These are phyloP conservation scores for Xylariaceae sp. DNA, from an alignment of 2,329 filamentous ascomycete species.

Conservation along the genomic window DNA sequence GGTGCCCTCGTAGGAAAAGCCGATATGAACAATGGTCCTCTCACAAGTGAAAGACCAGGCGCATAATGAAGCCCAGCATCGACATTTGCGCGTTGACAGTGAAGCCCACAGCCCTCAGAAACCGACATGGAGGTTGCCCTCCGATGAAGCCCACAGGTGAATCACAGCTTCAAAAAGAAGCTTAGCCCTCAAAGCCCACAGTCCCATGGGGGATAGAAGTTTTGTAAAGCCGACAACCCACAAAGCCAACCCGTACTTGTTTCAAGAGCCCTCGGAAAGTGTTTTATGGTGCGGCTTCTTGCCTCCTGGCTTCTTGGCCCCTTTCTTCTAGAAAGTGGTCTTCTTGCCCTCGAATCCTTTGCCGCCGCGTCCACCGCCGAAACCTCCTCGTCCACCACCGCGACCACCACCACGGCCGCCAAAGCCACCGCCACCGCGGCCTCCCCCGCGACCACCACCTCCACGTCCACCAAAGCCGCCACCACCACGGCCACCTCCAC, in stretches of 20 bases:
- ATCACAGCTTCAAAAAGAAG: conserved; percentile 44
- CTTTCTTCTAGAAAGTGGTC: conserved; percentile 33
- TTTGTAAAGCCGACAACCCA: conserved; percentile 54
- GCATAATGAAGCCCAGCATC: conserved; percentile 19
- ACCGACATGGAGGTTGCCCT: conserved; percentile 29
- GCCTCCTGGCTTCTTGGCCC: conserved; percentile 46
- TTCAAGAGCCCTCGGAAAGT: conserved; percentile 42
- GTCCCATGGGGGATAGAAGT: conserved; percentile 37
- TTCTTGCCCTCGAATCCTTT: conserved; percentile 75
- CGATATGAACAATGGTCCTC: conserved; percentile 18
- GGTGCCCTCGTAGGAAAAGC: conserved; percentile 34
- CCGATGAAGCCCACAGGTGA: conserved; percentile 52
- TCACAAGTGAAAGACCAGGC: conserved; percentile 7
- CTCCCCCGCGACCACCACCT: conserved; percentile 48
- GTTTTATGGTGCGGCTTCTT: conserved; percentile 36
- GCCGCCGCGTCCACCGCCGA: conserved; percentile 44
- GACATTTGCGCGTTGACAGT: conserved; percentile 19
- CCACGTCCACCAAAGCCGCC: conserved; percentile 50
- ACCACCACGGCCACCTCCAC: conserved; percentile 47
- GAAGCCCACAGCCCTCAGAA: conserved; percentile 29
- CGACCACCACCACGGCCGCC: conserved; percentile 37
- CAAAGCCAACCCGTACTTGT: conserved; percentile 48
- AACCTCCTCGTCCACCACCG: conserved; percentile 41
- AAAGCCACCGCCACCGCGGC: conserved; percentile 44
- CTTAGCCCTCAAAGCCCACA: conserved; percentile 53